Conservation (phyloP, 164 flowering plant genomes). For the Umbilicus rupestris region DNA sequence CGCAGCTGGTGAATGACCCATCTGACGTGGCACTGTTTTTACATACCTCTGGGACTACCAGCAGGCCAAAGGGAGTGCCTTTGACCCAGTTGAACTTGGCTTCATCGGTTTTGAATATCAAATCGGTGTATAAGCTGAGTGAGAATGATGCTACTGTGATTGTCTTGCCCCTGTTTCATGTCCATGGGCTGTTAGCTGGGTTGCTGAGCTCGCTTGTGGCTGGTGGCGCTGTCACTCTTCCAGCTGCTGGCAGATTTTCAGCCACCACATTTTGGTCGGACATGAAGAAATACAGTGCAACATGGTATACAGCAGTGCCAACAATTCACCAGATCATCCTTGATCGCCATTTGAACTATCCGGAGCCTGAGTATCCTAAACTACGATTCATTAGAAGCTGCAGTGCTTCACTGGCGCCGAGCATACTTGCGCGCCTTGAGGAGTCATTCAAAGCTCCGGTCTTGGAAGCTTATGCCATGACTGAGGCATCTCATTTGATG, state of each 20-base stretch:
- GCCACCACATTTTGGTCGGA: conserved; percentile 87
- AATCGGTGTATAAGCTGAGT: conserved; percentile 56
- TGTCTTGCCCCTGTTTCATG: conserved; percentile 87
- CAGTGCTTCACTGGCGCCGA: conserved; percentile 21
- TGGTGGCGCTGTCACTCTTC: conserved; percentile 73
- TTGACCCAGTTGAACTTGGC: conserved; percentile 67
- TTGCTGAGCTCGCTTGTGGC: conserved; percentile 65
- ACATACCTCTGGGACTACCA: conserved; percentile 95
- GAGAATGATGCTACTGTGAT: conserved; percentile 76
- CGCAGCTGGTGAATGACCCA: conserved; percentile 41
- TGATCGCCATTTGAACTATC: conserved; percentile 58
- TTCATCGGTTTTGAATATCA: conserved; percentile 59
- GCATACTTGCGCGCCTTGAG: conserved; percentile 52
- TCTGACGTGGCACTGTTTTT: conserved; percentile 76
- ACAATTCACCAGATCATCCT: conserved; percentile 89
- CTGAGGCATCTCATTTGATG: conserved; percentile 66
- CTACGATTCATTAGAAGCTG: conserved; percentile 54
- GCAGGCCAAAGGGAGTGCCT: conserved; percentile 94
- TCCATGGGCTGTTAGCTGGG: conserved; percentile 71
- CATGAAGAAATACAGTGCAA: conserved; percentile 57
- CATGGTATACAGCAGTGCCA: conserved; percentile 97
- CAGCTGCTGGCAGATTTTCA: conserved; percentile 84
- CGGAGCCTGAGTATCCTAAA: conserved; percentile 61
- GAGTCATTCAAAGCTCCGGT: conserved; percentile 78
- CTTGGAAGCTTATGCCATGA: conserved; percentile 91